Evolutionary conservation across 2,329 filamentous ascomycete species (phyloP), one percentile per base, ranked within the genome.

Genomic region (Volutella citrinella): DNA sequence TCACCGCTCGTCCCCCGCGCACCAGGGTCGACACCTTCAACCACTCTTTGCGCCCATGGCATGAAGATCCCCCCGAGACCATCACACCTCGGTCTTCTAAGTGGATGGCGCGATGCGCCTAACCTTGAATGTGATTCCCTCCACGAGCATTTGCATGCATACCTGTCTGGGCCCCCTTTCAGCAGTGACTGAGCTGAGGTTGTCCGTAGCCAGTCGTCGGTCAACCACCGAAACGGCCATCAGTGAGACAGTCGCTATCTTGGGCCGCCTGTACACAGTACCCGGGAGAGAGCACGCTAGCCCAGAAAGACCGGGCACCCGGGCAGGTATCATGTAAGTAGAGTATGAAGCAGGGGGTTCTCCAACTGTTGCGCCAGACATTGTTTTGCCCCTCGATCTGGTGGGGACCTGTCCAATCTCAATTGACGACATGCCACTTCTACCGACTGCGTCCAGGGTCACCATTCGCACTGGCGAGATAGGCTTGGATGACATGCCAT

Each of bases 341-440:
- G n/a, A n/a, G n/a, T n/a, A n/a, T n/a, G n/a, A 32, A 23, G 33
- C 19, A 33, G 19, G 24, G 24, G 25, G 30, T 27, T 36, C 37
- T 36, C 39, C 36, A 27, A 30, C 28, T 21, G 25, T 21, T 38
- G 32, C 29, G 37, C 24, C 37, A 24, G 20, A 18, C n/a, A 18
- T 30, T 23, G 13, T 10, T 21, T 26, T 46, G 35, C 48, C 46
- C 48, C 48, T 54, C 46, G 50, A 53, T 53, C 46, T 50, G 30
- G 50, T 47, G 48, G 48, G 45, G 48, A 47, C 52, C 50, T 49
- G 38, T 33, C 44, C 48, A 52, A 50, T 54, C 40, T 43, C 24
- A 31, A 42, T 45, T 25, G 18, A 31, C 37, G 43, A 47, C 50
- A 53, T 51, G 42, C 50, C 50, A 53, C 44, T 38, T 43, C 28